Evolutionary conservation across 2,329 filamentous ascomycete genomes (phyloP).

Genomic region (Scedosporium aurantiacum): DNA sequence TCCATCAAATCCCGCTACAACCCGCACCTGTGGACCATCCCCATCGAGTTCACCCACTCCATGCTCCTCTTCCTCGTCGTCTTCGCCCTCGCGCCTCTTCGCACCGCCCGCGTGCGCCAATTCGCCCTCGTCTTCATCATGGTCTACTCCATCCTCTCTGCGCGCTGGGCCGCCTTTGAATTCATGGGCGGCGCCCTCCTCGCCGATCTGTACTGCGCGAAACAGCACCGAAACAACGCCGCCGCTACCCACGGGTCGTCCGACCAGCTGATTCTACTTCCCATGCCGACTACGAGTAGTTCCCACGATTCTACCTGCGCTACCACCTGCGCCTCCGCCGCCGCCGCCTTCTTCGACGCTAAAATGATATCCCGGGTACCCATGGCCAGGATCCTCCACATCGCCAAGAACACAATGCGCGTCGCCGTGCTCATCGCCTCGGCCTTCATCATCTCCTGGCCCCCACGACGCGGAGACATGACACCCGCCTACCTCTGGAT

Average conservation of each 20-base stretch:
- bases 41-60: slow-evolving; percentile 47
- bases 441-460: slow-evolving; percentile 20
- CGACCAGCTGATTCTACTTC: neutral
- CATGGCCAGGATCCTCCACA: neutral
- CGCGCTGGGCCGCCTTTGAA: slow-evolving; percentile 11
- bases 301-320: neutral
- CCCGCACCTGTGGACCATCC: slow-evolving; percentile 52
- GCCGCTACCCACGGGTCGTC: neutral
- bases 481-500: slow-evolving; percentile 43
- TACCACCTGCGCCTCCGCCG: neutral
- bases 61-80: slow-evolving; percentile 45
- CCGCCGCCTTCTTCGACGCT: neutral
- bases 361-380: neutral
- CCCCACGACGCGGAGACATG: slow-evolving; percentile 27
- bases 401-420: neutral
- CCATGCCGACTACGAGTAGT: too few relatives aligned
- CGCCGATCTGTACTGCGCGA: slow-evolving; percentile 42
- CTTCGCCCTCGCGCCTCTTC: slow-evolving; percentile 36
- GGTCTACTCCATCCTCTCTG: slow-evolving; percentile 23
- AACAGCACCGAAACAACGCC: slow-evolving; percentile 27
- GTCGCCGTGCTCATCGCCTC: slow-evolving; percentile 3
- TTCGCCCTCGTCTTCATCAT: slow-evolving; percentile 28
- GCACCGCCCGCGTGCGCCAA: slow-evolving; percentile 27
- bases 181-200: slow-evolving; percentile 44
- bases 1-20: slow-evolving; percentile 30